Conservation (phyloP, 192 early-diverging fungal genomes). For the Neocallimastix lanati region DNA sequence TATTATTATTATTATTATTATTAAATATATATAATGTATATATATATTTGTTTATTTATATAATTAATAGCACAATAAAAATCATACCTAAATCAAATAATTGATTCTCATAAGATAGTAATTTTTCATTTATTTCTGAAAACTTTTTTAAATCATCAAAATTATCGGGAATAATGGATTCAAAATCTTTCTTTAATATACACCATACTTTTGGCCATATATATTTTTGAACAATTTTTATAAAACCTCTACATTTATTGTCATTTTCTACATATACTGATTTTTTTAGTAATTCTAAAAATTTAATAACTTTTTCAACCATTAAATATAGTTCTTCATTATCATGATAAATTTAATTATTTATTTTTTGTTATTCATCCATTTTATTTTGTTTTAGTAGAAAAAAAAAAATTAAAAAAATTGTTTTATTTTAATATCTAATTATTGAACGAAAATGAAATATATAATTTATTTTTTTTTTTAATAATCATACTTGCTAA, state of each 20-base stretch:
- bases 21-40: too few species aligned
- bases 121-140: background rate
- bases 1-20: too few species aligned
- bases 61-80: too few species aligned
- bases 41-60: too few species aligned
- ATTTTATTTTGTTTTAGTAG: too few species aligned
- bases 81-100: background rate
- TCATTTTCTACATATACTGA: background rate
- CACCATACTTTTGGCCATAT: background rate
- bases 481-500: background rate
- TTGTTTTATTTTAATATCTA: too few species aligned
- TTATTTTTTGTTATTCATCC: too few species aligned
- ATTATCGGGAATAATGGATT: background rate
- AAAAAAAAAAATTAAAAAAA: too few species aligned
- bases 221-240: background rate
- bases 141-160: background rate
- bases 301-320: background rate
- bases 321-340: background rate
- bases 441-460: too few species aligned
- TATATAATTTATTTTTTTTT: too few species aligned
- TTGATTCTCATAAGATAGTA: background rate
- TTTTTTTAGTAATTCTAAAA: background rate
- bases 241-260: background rate
- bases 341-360: too few species aligned
- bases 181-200: background rate